Base-by-base conservation (phyloP, 169 alveolate genomes). In the Cryptosporidium ubiquitum region DNA sequence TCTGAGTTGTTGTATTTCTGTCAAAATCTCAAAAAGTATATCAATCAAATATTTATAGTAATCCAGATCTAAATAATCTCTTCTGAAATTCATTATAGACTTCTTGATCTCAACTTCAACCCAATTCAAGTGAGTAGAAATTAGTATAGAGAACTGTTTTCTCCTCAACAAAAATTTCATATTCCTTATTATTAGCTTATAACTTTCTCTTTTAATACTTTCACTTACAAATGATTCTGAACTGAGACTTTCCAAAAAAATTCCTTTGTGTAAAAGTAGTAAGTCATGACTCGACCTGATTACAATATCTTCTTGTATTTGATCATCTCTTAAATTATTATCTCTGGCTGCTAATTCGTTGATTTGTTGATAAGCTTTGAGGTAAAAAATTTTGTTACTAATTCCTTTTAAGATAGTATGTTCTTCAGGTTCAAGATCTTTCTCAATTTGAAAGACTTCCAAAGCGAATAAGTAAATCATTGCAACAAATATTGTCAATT, bases 71-170 rank as follows among this genome's bases (percentile, higher is more conserved):
- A 4, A 14, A 18, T 5, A 33, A 0, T 73, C 35, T 7, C 31
- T 14, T 31, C 57, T 57, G 20, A 55, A 35, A 14, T 52, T 29
- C 0, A 57, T n/a, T 31, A 73, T 3, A 4, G 57, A 73, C 3
- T 33, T 57, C 35, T 10, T 73, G 39, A 73, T 73, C 18, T 73
- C 70, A 52, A 31, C 69, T 40, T 73, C 85, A 52, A 73, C 55
- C 85, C 85, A 73, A 57, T 6, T n/a, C 20, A 58, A 51, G 33
- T 73, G 85, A 20, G 69, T 52, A 49, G 20, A 12, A 7, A 55
- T 31, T 6, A 73, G 29, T 37, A 73, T 37, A 6, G n/a, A 20
- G 47, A 33, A 71, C 2, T 29, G 55, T n/a, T 6, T 40, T 14
- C 37, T 73, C 31, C 20, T 20, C 1, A 52, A 0, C 42, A 73